Conservation (phyloP, 331 rosid genomes). For the Malus hybrid region DNA sequence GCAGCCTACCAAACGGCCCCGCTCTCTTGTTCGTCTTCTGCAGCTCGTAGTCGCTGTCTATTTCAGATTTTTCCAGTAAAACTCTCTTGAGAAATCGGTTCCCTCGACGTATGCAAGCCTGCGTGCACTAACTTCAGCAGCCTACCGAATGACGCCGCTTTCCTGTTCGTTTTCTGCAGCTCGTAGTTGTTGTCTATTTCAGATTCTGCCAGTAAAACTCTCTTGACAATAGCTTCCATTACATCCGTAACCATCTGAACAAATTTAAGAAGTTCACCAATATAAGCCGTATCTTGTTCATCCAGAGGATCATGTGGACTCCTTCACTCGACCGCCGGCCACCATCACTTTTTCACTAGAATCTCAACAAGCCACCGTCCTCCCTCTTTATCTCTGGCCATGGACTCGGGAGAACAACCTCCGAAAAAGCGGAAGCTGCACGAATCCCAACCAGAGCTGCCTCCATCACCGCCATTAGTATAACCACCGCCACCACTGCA, state of each 20-base stretch:
- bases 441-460: conserved; percentile 19
- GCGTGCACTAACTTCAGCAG: conserved; percentile 39
- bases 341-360: neutral
- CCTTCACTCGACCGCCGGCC: neutral
- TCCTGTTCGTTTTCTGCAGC: no score
- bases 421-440: conserved; percentile 48
- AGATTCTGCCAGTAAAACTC: conserved; percentile 84
- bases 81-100: no score
- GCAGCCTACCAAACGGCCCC: no score
- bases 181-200: conserved; percentile 22
- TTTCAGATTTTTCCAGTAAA: conserved; percentile 25
- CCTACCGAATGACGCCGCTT: no score
- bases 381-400: conserved; percentile 16
- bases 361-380: neutral
- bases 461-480: neutral
- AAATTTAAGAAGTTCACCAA: conserved; percentile 66
- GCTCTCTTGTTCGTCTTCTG: conserved; percentile 79
- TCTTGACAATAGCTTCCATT: conserved; percentile 85
- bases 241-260: conserved; percentile 86
- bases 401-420: conserved; percentile 49
- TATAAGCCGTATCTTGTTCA: conserved; percentile 64
- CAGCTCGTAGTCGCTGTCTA: conserved; percentile 86
- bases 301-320: conserved; percentile 41
- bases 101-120: no score
- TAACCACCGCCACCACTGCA: conserved; percentile 14